Evolutionary conservation across 2,329 filamentous ascomycete genomes (phyloP), one percentile per base, ranked within the genome.

Genomic region (Aspergillus costaricaensis): DNA sequence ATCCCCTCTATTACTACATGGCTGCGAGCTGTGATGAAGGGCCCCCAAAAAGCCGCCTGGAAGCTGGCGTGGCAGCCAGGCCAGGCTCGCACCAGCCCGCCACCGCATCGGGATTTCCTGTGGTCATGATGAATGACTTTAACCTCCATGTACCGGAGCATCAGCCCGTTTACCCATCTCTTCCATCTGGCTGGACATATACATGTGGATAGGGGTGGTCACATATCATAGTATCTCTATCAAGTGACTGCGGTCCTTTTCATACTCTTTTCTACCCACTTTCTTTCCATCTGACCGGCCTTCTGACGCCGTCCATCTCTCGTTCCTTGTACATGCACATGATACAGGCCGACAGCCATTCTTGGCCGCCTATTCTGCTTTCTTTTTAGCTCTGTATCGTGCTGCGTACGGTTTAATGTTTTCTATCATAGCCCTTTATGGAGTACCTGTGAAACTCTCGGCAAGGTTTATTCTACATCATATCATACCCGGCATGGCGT

Each of bases 1-100:
- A 62, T 27, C 55, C 67, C 2, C 72, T 71, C 47, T 59, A 67
- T 15, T 74, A 72, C 49, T 73, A 69, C 10, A 53, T 68, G 5
- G 65, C 65, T 41, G 57, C 51, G 8, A 58, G 53, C 21, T 63
- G 65, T 48, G 61, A 62, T 25, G 47, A 60, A 19, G 58, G 58
- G 21, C 36, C 39, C 44, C 62, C 52, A 7, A 65, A 49, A 60
- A 65, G 21, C 23, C 58, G 49, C 58, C 65, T 65, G 36, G 67
- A 70, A 15, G 55, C 65, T 23, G 55, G 61, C 7, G 51, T 65
- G 57, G 53, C 56, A 60, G 53, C 63, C 56, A 67, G 39, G 47
- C 65, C 50, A 32, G 67, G 58, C 25, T 55, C 23, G 5, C 65
- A 66, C 19, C 65, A 68, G 39, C 17, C 59, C 15, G 47, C 49